Evolutionary conservation across 106 monocot species (phyloP), one percentile per base, ranked within the genome.

Genomic region (Dactylorhiza incarnata): DNA sequence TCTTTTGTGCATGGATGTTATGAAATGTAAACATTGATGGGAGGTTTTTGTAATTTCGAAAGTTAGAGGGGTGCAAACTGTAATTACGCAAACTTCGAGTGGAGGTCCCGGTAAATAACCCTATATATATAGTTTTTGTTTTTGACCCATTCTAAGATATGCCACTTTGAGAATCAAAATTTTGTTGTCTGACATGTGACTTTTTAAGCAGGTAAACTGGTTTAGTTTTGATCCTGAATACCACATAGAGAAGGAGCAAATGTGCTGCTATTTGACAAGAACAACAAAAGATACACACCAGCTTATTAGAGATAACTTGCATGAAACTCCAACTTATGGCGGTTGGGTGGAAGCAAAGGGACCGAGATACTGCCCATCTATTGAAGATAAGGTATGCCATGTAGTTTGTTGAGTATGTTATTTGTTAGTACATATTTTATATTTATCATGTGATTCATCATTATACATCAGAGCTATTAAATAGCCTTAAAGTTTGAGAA

Each of bases 271-370:
- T 76, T 85, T 94, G 78, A 99, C 99, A 77, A 91, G 94, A 14
- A 99, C 99, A 43, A 99, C 94, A 68, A 92, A 90, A 78, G 86
- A 81, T 14, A 99, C 99, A 5, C 94, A 94, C 72, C 86, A 92
- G 81, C 83, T 99, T 85, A 92, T 99, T 51, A 86, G 75, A 80
- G 94, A 92, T 78, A 91, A 99, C 74, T 83, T 99, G 66, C 86
- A 99, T 78, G 99, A 99, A 76, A 94, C 99, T 66, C 94, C 94
- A 61, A 99, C 99, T 63, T 99, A 99, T 92, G 99, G 99, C 71
- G 99, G 99, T 75, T 99, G 99, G 99, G 92, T 99, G 24, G 94
- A 99, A 75, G 91, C 99, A 48, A 99, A 99, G 76, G 99, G 99
- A 7, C 99, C 99, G 22, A 91, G 99, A 82, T 99, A 94, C 77